Base-by-base conservation (phyloP, 2,329 filamentous ascomycete genomes). In the Fusarium vanettenii region DNA sequence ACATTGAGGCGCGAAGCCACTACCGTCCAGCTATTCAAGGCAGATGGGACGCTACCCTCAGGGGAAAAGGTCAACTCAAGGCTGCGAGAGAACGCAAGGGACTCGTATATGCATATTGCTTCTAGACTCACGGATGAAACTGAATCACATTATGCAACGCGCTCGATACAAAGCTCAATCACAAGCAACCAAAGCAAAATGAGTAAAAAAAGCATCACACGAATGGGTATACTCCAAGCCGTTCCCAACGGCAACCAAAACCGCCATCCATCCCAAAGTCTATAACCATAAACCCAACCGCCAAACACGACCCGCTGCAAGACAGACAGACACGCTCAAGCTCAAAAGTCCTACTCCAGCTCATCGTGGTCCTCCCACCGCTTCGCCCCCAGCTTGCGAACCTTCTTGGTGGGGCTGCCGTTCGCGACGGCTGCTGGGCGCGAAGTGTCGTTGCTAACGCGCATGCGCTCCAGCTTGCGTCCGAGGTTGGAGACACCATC, bases 331-430 rank as follows among this genome's bases (percentile, higher is more conserved):
- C 35, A 37, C 35, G 6, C 27, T 25, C 33, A 37, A 39, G 56
- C 63, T 48, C 67, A 75, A 20, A 45, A 71, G 60, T 64, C 57
- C 72, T 79, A 80, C 59, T 78, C 64, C 25, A 74, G 67, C 37
- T 81, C 86, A 18, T 87, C 84, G 16, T 85, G 82, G 20, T 84
- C 83, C 43, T 88, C 86, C 88, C 88, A 90, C 69, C 84, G 84
- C 78, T 85, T 86, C 5, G 82, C 77, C 4, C 81, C 84, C 66
- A 90, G 73, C 76, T 85, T 87, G n/a, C 87, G 84, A 73, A 88
- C 79, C 81, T 89, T 90, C 80, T 89, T 89, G 16, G 88, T 89
- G 10, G 88, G 87, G 67, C 87, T 89, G 0, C 84, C 85, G 9
- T 71, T 81, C 48, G 79, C 81, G 45, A 73, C 77, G 1, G 63